phyloP scores from a whole-genome alignment of 768 basidiomycete genomes.

The Pluteus cervinus region DNA sequence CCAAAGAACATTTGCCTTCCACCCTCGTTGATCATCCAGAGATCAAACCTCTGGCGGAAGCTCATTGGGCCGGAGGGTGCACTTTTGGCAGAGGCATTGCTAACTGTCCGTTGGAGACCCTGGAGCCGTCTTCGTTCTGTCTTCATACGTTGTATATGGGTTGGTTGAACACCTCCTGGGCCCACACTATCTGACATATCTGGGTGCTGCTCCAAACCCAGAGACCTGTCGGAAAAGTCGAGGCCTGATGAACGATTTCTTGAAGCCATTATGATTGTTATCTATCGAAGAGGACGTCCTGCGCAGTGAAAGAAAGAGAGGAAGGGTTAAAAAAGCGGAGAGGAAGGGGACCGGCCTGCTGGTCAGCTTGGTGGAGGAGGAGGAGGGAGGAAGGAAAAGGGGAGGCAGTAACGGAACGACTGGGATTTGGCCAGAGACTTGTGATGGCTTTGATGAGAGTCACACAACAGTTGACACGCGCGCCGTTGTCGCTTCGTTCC shows the following conservation, averaged over 20 bases:
- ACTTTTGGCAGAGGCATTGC: conserved; percentile 21
- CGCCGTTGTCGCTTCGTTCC: neutral
- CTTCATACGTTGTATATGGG: conserved; percentile 76
- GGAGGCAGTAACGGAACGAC: neutral
- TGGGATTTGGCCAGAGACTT: too few relatives aligned
- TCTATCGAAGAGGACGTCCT: conserved; percentile 26
- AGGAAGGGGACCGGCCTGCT: conserved; percentile 14
- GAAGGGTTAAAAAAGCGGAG: conserved; percentile 18
- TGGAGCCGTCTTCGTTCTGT: conserved; percentile 80
- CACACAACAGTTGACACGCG: too few relatives aligned
- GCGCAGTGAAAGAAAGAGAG: conserved; percentile 31
- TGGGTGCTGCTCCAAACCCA: conserved; percentile 48
- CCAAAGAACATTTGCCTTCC: conserved; percentile 73
- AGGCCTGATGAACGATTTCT: conserved; percentile 53
- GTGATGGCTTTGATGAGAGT: too few relatives aligned
- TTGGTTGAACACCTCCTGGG: conserved; percentile 25
- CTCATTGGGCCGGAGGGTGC: conserved; percentile 31
- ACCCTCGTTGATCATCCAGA: conserved; percentile 97
- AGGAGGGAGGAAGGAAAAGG: neutral
- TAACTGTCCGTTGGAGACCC: conserved; percentile 67
- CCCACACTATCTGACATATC: conserved; percentile 26
- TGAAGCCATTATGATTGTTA: conserved; percentile 18
- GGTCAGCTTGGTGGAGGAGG: conserved; percentile 6
- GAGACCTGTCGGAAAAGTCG: conserved; percentile 58
- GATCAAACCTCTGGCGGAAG: conserved; percentile 40